These are phyloP conservation scores for Aspergillus puulaauensis DNA, from an alignment of 2,329 filamentous ascomycete genomes.

Conservation along the genomic window DNA sequence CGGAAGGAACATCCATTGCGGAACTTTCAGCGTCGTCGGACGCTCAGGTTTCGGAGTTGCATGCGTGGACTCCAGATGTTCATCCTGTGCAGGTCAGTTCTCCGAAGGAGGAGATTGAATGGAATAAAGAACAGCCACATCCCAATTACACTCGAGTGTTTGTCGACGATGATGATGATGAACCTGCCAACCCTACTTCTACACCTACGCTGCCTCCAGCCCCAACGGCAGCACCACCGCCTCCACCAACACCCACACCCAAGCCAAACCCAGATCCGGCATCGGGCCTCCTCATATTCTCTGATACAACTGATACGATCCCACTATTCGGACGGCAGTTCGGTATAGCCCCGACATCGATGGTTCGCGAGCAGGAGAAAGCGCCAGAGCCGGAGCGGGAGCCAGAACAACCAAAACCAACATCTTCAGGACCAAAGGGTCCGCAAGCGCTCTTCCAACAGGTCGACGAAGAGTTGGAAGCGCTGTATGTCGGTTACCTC, in stretches of 20 bases:
- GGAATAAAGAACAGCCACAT: not conserved
- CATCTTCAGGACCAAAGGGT: not conserved
- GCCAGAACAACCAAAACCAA: not conserved
- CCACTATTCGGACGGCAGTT: constrained; percentile 10
- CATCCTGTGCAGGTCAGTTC: not conserved
- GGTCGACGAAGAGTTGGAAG: constrained; percentile 5
- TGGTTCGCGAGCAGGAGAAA: constrained; percentile 6
- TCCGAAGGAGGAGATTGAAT: not conserved
- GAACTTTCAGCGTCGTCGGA: not conserved
- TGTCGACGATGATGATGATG: not conserved
- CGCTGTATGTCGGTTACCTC: not conserved
- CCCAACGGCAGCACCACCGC: not conserved
- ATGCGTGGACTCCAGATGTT: not conserved
- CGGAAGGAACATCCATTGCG: not conserved
- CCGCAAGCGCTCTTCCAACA: not conserved
- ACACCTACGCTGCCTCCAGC: not conserved
- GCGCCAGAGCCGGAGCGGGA: not conserved
- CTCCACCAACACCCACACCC: not conserved
- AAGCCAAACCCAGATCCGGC: not conserved
- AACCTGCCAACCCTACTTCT: not conserved
- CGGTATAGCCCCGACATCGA: constrained; percentile 8
- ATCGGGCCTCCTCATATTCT: constrained; percentile 5
- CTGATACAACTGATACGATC: constrained; percentile 1
- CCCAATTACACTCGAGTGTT: not conserved
- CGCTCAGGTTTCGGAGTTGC: not conserved